These are phyloP conservation scores for Neurospora sublineolata DNA, from an alignment of 495 filamentous ascomycete species.

Conservation along the genomic window DNA sequence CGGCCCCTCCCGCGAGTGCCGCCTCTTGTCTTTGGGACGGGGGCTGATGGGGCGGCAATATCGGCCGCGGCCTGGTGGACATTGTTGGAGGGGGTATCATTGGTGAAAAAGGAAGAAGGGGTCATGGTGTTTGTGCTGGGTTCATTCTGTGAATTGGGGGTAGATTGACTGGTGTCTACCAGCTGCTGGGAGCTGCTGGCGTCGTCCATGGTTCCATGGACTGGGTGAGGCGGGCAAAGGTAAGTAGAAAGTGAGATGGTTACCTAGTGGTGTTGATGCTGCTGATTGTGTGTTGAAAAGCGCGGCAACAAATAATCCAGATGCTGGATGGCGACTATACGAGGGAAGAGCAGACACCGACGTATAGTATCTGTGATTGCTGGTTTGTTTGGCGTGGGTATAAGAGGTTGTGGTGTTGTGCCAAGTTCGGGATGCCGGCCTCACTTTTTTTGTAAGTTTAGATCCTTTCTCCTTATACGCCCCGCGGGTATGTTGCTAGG, in stretches of 20 bases:
- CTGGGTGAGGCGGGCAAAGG: conserved; percentile 3
- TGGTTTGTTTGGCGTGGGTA: not conserved
- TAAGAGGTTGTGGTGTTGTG: not conserved
- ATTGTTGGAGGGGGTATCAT: not conserved
- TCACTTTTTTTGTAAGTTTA: not conserved
- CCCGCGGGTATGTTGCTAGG: not conserved
- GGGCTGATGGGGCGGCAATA: not conserved
- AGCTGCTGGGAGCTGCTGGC: conserved; percentile 11
- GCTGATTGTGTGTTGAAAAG: not conserved
- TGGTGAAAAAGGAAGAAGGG: not conserved
- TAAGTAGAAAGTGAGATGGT: not conserved
- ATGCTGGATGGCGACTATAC: not conserved
- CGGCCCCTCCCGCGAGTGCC: conserved; percentile 18
- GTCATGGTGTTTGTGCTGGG: not conserved
- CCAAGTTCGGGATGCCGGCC: not conserved
- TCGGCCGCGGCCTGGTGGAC: not conserved
- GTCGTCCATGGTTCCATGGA: conserved; percentile 21
- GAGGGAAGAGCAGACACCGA: not conserved
- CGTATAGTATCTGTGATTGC: not conserved
- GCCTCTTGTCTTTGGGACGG: not conserved
- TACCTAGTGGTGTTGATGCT: not conserved
- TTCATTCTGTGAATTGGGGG: not conserved
- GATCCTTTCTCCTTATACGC: not conserved
- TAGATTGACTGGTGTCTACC: conserved; percentile 11
- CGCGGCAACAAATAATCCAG: not conserved